These are phyloP conservation scores for Podaxis sp. DNA, from an alignment of 768 basidiomycete genomes.

Conservation along the genomic window DNA sequence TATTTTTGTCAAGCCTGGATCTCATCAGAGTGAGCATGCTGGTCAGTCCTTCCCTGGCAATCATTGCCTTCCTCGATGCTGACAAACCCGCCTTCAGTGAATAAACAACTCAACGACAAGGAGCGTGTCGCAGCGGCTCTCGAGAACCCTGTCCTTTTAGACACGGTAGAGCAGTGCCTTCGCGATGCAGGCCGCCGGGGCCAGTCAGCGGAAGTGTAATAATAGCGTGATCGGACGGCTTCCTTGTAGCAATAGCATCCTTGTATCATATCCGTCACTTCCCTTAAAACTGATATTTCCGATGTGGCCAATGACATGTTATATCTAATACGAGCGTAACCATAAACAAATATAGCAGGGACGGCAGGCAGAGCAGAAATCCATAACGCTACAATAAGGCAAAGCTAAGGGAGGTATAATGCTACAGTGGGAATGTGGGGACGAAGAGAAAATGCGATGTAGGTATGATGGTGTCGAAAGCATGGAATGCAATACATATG, in stretches of 20 bases:
- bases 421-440: slow-evolving; percentile 10
- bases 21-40: slow-evolving; percentile 91
- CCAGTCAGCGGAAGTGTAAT: slow-evolving; percentile 9
- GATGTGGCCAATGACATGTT: neutral
- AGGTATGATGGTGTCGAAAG: slow-evolving; percentile 8
- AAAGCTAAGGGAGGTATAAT: slow-evolving; percentile 2
- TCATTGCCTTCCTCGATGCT: neutral
- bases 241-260: neutral
- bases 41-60: slow-evolving; percentile 39
- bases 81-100: slow-evolving; percentile 49
- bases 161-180: slow-evolving; percentile 75
- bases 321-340: neutral
- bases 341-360: neutral
- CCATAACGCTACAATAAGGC: slow-evolving; percentile 8
- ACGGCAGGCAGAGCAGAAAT: neutral
- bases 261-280: neutral
- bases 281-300: neutral
- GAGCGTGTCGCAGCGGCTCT: slow-evolving; percentile 96
- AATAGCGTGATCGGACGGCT: neutral
- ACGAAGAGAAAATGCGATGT: slow-evolving; percentile 12
- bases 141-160: slow-evolving; percentile 83
- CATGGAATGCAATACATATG: slow-evolving; percentile 12
- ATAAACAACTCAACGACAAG: slow-evolving; percentile 98
- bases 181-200: slow-evolving; percentile 29
- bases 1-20: slow-evolving; percentile 88